These are phyloP conservation scores for Leptoxyphium fumago DNA, from an alignment of 2,329 filamentous ascomycete genomes.

Conservation along the genomic window DNA sequence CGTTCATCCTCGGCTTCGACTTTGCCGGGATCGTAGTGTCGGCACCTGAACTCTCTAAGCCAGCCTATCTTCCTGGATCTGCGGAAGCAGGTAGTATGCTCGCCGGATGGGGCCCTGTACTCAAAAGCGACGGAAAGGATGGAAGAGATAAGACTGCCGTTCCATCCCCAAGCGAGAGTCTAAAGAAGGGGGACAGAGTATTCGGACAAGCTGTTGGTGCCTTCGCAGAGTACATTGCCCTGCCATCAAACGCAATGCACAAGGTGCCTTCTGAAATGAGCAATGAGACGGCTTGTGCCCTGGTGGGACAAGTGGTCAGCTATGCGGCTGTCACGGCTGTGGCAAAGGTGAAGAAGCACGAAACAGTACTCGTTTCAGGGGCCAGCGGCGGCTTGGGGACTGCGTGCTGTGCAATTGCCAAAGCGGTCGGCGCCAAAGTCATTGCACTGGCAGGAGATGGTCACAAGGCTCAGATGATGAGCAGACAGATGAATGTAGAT, in stretches of 20 bases:
- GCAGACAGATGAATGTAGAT: conserved; percentile 16
- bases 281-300: conserved; percentile 36
- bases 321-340: conserved; percentile 36
- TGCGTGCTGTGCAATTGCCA: conserved; percentile 42
- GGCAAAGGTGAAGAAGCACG: conserved; percentile 28
- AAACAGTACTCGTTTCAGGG: conserved; percentile 40
- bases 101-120: not conserved
- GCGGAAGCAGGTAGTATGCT: not conserved
- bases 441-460: conserved; percentile 37
- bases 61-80: not conserved
- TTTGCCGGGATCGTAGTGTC: conserved; percentile 40
- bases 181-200: conserved; percentile 35
- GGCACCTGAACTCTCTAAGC: conserved; percentile 8
- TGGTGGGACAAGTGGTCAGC: conserved; percentile 39
- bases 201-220: conserved; percentile 39
- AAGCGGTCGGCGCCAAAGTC: conserved; percentile 37
- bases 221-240: conserved; percentile 37
- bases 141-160: conserved; percentile 7
- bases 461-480: conserved; percentile 25
- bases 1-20: conserved; percentile 46
- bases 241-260: conserved; percentile 26
- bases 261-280: conserved; percentile 32
- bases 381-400: conserved; percentile 42
- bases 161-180: conserved; percentile 6
- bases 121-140: not conserved